These are phyloP conservation scores for Alternaria gansuensis DNA, from an alignment of 2,329 filamentous ascomycete genomes.

Conservation along the genomic window DNA sequence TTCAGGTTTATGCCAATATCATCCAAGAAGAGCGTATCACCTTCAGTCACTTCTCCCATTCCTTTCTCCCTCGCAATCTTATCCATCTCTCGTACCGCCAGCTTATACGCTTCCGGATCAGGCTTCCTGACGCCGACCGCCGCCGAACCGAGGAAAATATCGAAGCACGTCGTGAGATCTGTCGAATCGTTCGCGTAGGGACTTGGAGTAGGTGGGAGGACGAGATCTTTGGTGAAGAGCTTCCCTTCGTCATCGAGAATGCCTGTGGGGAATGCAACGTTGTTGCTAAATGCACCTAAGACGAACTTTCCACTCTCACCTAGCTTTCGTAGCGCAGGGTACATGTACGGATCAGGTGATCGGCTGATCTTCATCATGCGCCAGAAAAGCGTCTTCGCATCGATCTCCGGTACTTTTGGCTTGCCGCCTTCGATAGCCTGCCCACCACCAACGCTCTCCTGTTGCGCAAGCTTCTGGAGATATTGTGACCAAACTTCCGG, in stretches of 20 bases:
- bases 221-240: constrained; percentile 51
- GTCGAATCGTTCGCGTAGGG: constrained; percentile 40
- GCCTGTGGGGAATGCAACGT: constrained; percentile 80
- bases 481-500: constrained; percentile 73
- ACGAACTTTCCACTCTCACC: constrained; percentile 52
- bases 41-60: constrained; percentile 63
- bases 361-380: constrained; percentile 85
- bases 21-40: constrained; percentile 86
- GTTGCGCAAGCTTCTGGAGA: constrained; percentile 45
- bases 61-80: constrained; percentile 67
- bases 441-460: constrained; percentile 38
- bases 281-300: constrained; percentile 88
- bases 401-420: constrained; percentile 74
- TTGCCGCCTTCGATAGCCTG: constrained; percentile 35
- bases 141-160: constrained; percentile 86
- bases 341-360: constrained; percentile 84
- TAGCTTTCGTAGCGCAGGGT: constrained; percentile 78
- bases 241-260: constrained; percentile 70
- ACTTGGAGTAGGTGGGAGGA: constrained; percentile 31
- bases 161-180: constrained; percentile 74
- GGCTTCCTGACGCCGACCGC: constrained; percentile 90
- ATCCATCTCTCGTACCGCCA: constrained; percentile 73
- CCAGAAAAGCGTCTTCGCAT: constrained; percentile 84
- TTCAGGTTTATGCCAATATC: constrained; percentile 95
- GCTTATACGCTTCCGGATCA: constrained; percentile 79